Evolutionary conservation across 345 rosid species (phyloP), one percentile per base, ranked within the genome.

Genomic region (Carallia brachiata): DNA sequence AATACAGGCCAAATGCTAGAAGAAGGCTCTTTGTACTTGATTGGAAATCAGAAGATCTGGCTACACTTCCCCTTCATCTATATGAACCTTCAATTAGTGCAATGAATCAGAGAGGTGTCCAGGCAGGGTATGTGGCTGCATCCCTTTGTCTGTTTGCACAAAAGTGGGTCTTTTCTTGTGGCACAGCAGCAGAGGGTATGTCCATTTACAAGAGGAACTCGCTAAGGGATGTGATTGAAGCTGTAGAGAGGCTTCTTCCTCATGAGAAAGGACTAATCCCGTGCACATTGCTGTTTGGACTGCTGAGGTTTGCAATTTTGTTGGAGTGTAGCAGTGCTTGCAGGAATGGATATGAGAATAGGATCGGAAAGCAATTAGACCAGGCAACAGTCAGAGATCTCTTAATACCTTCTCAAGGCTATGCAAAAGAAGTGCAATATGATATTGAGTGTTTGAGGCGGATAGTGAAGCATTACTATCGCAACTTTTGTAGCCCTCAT

Each of bases 331-430:
- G 86, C 72, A 27, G 58, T 16, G 81, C 73, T 53, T 91, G 97
- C 66, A 80, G 81, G 75, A 81, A 80, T 69, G 94, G 96, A 57
- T 78, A 87, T 5, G 96, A 89, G 85, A 73, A 89, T 39, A 82
- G 93, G 85, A 86, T 93, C 7, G 90, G 97, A 53, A 88, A 78
- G 53, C 97, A 91, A 66, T 86, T 93, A 0, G 87, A 91, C 30
- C 79, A 78, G 72, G 96, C 91, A 34, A 83, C 80, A 16, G 82
- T 73, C 2, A 79, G 78, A 68, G 97, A 88, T 67, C 87, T 91
- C 32, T 7, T 85, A 60, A 82, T 86, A 65, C 89, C 81, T 18
- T 79, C 78, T 40, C 77, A 69, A 70, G 86, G 89, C 28, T 81
- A 84, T 66, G 76, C 90, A 47, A 80, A 78, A 53, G 88, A 80